Base-by-base conservation (phyloP, 768 basidiomycete genomes). In the Leccinum truebloodii region DNA sequence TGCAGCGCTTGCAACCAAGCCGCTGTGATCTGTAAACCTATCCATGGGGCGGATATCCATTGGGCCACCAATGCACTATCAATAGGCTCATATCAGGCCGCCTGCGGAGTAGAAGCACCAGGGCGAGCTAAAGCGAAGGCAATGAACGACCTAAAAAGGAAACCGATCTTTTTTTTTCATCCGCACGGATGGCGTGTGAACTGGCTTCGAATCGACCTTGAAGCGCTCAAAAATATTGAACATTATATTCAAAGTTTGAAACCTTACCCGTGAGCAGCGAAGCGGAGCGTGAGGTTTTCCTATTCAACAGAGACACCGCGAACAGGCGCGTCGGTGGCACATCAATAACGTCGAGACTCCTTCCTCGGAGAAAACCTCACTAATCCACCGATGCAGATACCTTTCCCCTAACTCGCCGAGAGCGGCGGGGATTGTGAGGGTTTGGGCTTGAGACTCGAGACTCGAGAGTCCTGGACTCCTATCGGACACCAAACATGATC, bases 401-500 rank as follows among this genome's bases (percentile, higher is more conserved):
- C 12, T 22, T 49, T 20, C 41, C 9, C 18, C 32, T 35, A 14
- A 14, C 13, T 22, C 34, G 26, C 26, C 26, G 10, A 54, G 44
- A 22, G 34, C 44, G 22, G 22, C 51, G 35, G 55, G 49, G 12
- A 44, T 37, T 34, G 34, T 22, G 30, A 62, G 39, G 28, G 6
- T 18, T 16, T 41, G 20, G 30, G 52, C 32, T 28, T 22, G 52
- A 22, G 26, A 28, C 26, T 28, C 26, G 26, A 28, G 26, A 28
- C 6, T n/a, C 35, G 32, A 49, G 26, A 20, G 14, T 22, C 52
- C 6, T 26, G 24, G 26, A 20, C 8, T 22, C 52, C 6, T 26
- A 24, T 59, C 35, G 52, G 54, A 53, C 51, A 58, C 49, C 50
- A 58, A 35, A 52, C 3, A 34, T 57, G 59, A 54, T 26, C 12